Evolutionary conservation across 2,329 filamentous ascomycete species (phyloP), one percentile per base, ranked within the genome.

Genomic region (Fusarium pseudograminearum): DNA sequence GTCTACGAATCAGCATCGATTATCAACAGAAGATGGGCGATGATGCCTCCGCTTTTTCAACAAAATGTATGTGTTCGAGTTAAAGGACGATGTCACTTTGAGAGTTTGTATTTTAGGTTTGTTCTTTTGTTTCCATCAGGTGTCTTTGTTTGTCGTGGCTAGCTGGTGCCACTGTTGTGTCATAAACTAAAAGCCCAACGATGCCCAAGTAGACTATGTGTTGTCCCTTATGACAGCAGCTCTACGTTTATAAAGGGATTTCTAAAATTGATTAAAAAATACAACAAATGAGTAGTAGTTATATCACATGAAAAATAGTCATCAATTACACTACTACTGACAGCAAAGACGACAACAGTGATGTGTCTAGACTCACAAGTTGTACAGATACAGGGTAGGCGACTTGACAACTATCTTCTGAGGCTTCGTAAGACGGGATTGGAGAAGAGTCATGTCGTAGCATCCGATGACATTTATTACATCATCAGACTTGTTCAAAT

Each of bases 371-470:
- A 24, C 40, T 42, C 8, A 15, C 6, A 15, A 24, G 3, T 5
- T 24, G 3, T 10, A 24, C 2, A 16, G 4, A 16, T 26, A 8
- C 2, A 31, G 48, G 48, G 48, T 51, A 51, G 48, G 0, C 33
- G n/a, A 1, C 4, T 40, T 40, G 9, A 16, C 3, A 1, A 12
- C 6, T 3, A 24, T n/a, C 16, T n/a, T 7, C 5, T 3, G 31
- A 44, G 26, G 16, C 16, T 14, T 46, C 51, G 20, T 61, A 64
- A 47, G 68, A 50, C 26, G 44, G 24, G 28, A n/a, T 6, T 47
- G 44, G 16, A 62, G 61, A 41, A 50, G 65, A 36, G 38, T 31
- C 33, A 26, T 67, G 9, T 69, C 71, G 14, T 66, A 61, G 15
- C 51, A 57, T 11, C 46, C 61, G 51, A 46, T 61, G 42, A 44